Evolutionary conservation across 176 grass and related monocot species (phyloP).

Genomic region (Bothriochloa decipiens): DNA sequence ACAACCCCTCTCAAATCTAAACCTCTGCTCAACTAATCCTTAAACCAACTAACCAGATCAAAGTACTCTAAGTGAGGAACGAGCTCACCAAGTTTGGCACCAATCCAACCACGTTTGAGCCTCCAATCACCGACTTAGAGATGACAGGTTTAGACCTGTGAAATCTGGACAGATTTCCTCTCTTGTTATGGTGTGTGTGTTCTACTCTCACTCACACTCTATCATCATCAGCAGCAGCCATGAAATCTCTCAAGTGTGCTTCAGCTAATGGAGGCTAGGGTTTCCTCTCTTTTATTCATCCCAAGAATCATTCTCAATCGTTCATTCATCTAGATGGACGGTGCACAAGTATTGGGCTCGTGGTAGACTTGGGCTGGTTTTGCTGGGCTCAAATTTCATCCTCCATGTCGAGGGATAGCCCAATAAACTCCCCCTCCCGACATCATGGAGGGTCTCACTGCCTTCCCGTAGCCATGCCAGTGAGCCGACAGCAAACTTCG

Average conservation of each 20-base stretch:
- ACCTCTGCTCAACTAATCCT: slow-evolving; percentile 27
- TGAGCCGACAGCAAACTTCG: not conserved
- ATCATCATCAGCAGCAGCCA: accelerated
- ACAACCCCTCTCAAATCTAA: slow-evolving; percentile 25
- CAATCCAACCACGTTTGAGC: not conserved
- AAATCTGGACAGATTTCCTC: not conserved
- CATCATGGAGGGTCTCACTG: not conserved
- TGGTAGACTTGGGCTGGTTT: not conserved
- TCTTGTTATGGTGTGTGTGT: not conserved
- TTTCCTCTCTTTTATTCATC: too few relatives aligned
- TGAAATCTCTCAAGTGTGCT: too few relatives aligned
- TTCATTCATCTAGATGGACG: not conserved
- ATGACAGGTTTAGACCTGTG: not conserved
- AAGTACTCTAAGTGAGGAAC: not conserved
- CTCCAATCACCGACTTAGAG: not conserved
- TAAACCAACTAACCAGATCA: not conserved
- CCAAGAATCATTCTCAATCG: too few relatives aligned
- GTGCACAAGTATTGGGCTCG: not conserved
- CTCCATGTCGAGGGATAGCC: not conserved
- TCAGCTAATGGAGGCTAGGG: too few relatives aligned
- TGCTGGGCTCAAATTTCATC: not conserved
- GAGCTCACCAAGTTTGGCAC: not conserved
- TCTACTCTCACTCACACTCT: too few relatives aligned
- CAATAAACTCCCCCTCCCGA: not conserved
- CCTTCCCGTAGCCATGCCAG: not conserved